Conservation (phyloP, 108 stramenopile species). For the Mediolabrus comicus region DNA sequence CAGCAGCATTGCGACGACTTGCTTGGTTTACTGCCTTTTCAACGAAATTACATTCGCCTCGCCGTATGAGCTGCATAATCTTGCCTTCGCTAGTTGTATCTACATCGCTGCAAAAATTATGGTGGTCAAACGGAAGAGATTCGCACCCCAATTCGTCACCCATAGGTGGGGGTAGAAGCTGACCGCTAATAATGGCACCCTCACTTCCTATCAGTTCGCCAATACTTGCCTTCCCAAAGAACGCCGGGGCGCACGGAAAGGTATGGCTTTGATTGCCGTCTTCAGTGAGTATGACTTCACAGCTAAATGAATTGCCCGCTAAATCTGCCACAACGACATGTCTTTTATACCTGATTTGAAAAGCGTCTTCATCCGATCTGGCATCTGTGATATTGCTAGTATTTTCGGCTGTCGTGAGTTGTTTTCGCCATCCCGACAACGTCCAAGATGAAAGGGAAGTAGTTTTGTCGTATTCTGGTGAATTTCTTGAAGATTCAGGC, state of each 20-base stretch:
- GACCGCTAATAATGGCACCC: slow-evolving; percentile 40
- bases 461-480: not conserved
- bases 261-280: not conserved
- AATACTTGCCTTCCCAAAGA: slow-evolving; percentile 67
- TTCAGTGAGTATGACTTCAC: slow-evolving; percentile 49
- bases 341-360: not conserved
- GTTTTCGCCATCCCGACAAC: slow-evolving; percentile 5
- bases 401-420: not conserved
- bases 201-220: slow-evolving; percentile 23
- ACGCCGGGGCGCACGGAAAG: slow-evolving; percentile 71
- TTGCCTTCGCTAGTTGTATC: slow-evolving; percentile 1
- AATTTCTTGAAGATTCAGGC: not conserved
- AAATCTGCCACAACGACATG: slow-evolving; percentile 53
- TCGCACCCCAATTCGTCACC: slow-evolving; percentile 56
- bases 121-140: not conserved
- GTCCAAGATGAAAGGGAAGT: slow-evolving; percentile 2
- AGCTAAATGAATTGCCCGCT: slow-evolving; percentile 49
- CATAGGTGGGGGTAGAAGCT: slow-evolving; percentile 17
- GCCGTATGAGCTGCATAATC: slow-evolving; percentile 50
- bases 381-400: not conserved
- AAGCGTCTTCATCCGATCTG: not conserved
- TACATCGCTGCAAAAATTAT: slow-evolving; percentile 18
- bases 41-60: slow-evolving; percentile 72
- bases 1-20: slow-evolving; percentile 29
- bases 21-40: slow-evolving; percentile 57